These are phyloP conservation scores for Arachis hypogaea DNA, from an alignment of 306 rosid genomes.

Conservation along the genomic window DNA sequence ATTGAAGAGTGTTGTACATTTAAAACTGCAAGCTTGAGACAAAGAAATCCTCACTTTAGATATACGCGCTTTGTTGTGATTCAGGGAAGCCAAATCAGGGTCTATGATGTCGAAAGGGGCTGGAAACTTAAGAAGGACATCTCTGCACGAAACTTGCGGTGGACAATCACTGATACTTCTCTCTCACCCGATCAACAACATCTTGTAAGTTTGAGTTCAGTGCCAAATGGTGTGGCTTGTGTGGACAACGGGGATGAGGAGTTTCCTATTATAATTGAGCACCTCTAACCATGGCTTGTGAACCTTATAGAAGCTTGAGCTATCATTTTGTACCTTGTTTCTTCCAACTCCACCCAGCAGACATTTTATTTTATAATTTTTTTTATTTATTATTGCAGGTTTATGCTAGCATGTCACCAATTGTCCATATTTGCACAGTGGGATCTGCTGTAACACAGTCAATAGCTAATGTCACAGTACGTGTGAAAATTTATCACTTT, in stretches of 20 bases:
- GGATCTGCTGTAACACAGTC: constrained; percentile 72
- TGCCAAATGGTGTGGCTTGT: constrained; percentile 1
- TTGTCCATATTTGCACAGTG: constrained; percentile 70
- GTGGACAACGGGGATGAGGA: constrained; percentile 18
- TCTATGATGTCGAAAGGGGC: constrained; percentile 80
- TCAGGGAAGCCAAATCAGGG: constrained; percentile 81
- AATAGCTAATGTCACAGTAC: constrained; percentile 77
- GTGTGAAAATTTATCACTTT: constrained; percentile 33
- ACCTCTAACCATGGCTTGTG: constrained; percentile 20
- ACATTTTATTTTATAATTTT: constrained; percentile 26
- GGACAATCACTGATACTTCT: constrained; percentile 96
- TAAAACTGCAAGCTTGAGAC: constrained; percentile 15
- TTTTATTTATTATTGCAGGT: constrained; percentile 62
- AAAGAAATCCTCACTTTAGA: constrained; percentile 6
- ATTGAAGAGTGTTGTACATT: constrained; percentile 28
- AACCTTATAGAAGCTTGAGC: constrained; percentile 22
- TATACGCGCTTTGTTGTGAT: constrained; percentile 35
- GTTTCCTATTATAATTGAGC: constrained; percentile 26
- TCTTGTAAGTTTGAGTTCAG: constrained; percentile 69
- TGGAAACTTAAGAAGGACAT: constrained; percentile 90
- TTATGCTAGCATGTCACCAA: constrained; percentile 91
- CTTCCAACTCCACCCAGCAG: constrained; percentile 11
- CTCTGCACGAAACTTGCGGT: constrained; percentile 73
- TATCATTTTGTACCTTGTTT: constrained; percentile 11
- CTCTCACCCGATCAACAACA: constrained; percentile 75